Evolutionary conservation across 2,329 filamentous ascomycete genomes (phyloP).

Genomic region (Fusarium mangiferae): DNA sequence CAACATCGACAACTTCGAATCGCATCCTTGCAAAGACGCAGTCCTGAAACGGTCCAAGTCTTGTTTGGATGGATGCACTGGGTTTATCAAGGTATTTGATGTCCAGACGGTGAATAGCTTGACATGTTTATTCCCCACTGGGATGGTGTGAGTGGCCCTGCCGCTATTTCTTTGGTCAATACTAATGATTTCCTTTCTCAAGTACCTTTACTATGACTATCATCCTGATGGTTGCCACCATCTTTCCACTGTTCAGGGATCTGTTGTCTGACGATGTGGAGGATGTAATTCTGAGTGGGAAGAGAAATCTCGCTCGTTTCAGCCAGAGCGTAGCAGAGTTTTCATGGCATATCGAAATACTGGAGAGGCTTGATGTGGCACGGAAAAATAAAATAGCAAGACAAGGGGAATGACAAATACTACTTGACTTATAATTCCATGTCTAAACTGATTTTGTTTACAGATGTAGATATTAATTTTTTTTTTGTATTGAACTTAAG

Average conservation of each 20-base stretch:
- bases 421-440: background rate
- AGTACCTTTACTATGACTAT: conserved; percentile 34
- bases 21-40: conserved; percentile 36
- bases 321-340: conserved; percentile 5
- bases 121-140: conserved; percentile 44
- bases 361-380: background rate
- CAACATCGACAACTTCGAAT: conserved; percentile 38
- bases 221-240: conserved; percentile 43
- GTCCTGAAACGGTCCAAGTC: conserved; percentile 37
- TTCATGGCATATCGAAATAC: conserved; percentile 1
- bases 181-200: background rate
- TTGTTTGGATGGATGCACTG: conserved; percentile 40
- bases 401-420: background rate
- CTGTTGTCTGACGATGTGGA: conserved; percentile 6
- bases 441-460: fast-evolving
- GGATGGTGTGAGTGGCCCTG: conserved; percentile 44
- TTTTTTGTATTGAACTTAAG: background rate
- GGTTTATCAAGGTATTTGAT: conserved; percentile 46
- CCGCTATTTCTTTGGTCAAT: fast-evolving
- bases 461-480: background rate
- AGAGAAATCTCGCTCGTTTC: conserved; percentile 4
- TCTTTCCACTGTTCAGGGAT: background rate
- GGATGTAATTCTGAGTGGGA: background rate
- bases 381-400: background rate
- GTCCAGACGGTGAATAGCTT: conserved; percentile 40